Conservation (phyloP, 2,329 filamentous ascomycete species). For the Colletotrichum salicis region DNA sequence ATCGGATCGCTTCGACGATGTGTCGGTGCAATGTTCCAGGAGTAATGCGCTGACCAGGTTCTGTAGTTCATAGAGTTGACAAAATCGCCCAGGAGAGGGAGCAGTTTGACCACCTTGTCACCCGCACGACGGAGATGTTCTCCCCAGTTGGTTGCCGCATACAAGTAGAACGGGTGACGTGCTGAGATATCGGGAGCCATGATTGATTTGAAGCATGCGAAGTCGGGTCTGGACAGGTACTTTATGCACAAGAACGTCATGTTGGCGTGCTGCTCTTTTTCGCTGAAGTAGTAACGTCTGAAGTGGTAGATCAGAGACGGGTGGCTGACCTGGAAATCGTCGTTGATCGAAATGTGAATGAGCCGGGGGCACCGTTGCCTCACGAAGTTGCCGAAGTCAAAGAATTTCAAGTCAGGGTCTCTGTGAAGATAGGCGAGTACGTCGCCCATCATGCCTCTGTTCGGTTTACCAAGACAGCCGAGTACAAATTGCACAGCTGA, state of each 20-base stretch:
- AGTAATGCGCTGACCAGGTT: constrained; percentile 33
- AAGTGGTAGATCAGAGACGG: constrained; percentile 26
- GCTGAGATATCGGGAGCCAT: background rate
- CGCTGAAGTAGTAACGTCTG: constrained; percentile 19
- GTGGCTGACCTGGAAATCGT: constrained; percentile 18
- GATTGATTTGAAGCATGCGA: background rate
- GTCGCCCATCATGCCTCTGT: background rate
- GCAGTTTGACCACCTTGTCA: constrained; percentile 21
- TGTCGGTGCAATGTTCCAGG: background rate
- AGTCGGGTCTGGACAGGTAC: constrained; percentile 33
- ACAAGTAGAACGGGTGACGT: constrained; percentile 34
- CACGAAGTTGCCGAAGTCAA: constrained; percentile 15
- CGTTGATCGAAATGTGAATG: constrained; percentile 15
- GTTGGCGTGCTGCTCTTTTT: constrained; percentile 33
- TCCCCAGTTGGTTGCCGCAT: constrained; percentile 36
- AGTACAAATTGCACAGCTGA: constrained; percentile 18
- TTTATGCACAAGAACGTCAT: constrained; percentile 38
- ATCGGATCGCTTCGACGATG: background rate
- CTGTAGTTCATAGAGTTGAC: constrained; percentile 33
- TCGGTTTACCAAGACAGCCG: background rate
- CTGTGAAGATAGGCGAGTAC: constrained; percentile 22
- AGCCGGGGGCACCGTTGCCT: constrained; percentile 31
- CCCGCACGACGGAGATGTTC: constrained; percentile 26
- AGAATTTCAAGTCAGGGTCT: background rate
- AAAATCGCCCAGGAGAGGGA: constrained; percentile 20